Evolutionary conservation across 805 yeast genomes (phyloP).

Genomic region (Candida schatavii): DNA sequence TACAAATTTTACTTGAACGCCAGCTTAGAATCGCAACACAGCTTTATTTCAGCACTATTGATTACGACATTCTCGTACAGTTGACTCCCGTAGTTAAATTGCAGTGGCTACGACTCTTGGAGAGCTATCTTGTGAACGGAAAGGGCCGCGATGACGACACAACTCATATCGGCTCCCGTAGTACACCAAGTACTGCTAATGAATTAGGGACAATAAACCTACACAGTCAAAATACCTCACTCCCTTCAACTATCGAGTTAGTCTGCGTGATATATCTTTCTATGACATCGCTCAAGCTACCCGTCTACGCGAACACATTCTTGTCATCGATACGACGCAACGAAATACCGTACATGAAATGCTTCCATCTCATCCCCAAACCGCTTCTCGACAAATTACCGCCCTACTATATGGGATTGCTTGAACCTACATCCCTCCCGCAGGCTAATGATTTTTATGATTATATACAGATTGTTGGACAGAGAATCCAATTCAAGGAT

Average conservation of each 20-base stretch:
- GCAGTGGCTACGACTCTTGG: slow-evolving; percentile 29
- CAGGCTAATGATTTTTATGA: slow-evolving; percentile 31
- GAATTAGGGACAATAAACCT: background rate
- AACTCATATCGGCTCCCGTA: background rate
- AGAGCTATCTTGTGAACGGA: slow-evolving; percentile 1
- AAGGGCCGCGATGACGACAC: slow-evolving; percentile 6
- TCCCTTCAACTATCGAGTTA: slow-evolving; percentile 27
- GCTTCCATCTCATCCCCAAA: slow-evolving; percentile 39
- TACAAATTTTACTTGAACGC: slow-evolving; percentile 49
- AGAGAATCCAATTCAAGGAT: slow-evolving; percentile 6
- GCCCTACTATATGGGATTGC: slow-evolving; percentile 25
- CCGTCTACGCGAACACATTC: slow-evolving; percentile 51
- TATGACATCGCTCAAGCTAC: slow-evolving; percentile 43
- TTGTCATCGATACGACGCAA: slow-evolving; percentile 40
- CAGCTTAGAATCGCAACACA: slow-evolving; percentile 32
- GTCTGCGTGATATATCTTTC: slow-evolving; percentile 49
- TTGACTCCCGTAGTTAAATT: slow-evolving; percentile 24
- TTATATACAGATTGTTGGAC: slow-evolving; percentile 13
- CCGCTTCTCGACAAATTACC: slow-evolving; percentile 37
- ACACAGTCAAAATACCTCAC: slow-evolving; percentile 9
- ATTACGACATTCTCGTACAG: slow-evolving; percentile 8
- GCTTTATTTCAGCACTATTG: slow-evolving; percentile 11
- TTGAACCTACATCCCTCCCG: slow-evolving; percentile 43
- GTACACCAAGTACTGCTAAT: background rate
- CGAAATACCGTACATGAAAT: slow-evolving; percentile 48